Evolutionary conservation across 345 rosid species (phyloP).

Genomic region (Toxicodendron radicans): DNA sequence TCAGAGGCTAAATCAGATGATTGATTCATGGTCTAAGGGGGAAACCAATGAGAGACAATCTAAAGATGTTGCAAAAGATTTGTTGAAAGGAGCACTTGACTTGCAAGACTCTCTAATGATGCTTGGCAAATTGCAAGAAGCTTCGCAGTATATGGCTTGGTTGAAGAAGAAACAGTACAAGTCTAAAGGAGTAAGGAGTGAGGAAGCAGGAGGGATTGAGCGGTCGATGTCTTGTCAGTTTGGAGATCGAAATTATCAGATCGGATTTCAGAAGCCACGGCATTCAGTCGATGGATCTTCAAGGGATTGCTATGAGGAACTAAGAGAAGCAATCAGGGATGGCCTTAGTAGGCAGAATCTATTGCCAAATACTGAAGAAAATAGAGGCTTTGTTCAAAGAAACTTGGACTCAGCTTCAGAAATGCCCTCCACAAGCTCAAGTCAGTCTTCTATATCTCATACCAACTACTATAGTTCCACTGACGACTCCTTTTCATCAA

Average conservation of each 20-base stretch:
- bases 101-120: slow-evolving; percentile 77
- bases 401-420: slow-evolving; percentile 43
- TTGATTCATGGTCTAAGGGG: slow-evolving; percentile 66
- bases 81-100: slow-evolving; percentile 83
- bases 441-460: slow-evolving; percentile 49
- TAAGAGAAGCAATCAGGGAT: slow-evolving; percentile 53
- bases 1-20: slow-evolving; percentile 68
- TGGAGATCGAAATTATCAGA: slow-evolving; percentile 30
- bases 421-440: slow-evolving; percentile 66
- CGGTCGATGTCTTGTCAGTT: slow-evolving; percentile 35
- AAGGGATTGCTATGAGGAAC: slow-evolving; percentile 58
- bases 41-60: slow-evolving; percentile 38
- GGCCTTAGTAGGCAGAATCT: slow-evolving; percentile 68
- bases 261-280: slow-evolving; percentile 29
- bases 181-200: slow-evolving; percentile 26
- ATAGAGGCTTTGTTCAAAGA: slow-evolving; percentile 26
- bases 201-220: slow-evolving; percentile 38
- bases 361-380: slow-evolving; percentile 32
- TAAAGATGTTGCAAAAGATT: slow-evolving; percentile 62
- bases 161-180: slow-evolving; percentile 50
- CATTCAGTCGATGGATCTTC: slow-evolving; percentile 49
- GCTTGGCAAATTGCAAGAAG: slow-evolving; percentile 80
- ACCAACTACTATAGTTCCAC: slow-evolving; percentile 33
- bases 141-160: slow-evolving; percentile 46
- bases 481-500: slow-evolving; percentile 36